Evolutionary conservation across 441 rosid genomes (phyloP).

Genomic region (Daphne laureola): DNA sequence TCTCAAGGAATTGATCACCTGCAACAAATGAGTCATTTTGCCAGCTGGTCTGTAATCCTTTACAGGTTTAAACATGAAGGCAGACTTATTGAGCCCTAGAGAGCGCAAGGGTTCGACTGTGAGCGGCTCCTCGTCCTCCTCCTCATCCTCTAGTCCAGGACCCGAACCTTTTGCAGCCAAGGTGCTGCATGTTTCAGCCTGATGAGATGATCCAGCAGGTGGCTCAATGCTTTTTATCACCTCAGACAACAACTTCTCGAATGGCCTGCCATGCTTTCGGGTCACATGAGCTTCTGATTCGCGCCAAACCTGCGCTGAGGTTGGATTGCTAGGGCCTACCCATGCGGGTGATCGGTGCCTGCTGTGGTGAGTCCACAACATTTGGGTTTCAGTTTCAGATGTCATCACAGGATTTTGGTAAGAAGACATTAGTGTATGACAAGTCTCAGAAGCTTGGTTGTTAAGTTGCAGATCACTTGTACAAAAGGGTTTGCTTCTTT

Average conservation of each 20-base stretch:
- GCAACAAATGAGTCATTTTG: constrained; percentile 73
- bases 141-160: constrained; percentile 28
- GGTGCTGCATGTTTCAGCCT: constrained; percentile 22
- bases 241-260: constrained; percentile 55
- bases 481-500: constrained; percentile 29
- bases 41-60: constrained; percentile 50
- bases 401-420: constrained; percentile 14
- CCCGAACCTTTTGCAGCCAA: constrained; percentile 19
- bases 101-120: constrained; percentile 65
- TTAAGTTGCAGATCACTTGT: constrained; percentile 32
- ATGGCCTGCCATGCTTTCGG: constrained; percentile 30
- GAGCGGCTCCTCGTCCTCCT: constrained; percentile 51
- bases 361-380: constrained; percentile 20
- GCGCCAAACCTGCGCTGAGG: constrained; percentile 10
- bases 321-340: constrained; percentile 18
- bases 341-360: constrained; percentile 17
- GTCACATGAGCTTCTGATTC: constrained; percentile 25
- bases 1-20: constrained; percentile 30
- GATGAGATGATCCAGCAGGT: constrained; percentile 23
- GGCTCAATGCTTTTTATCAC: constrained; percentile 42
- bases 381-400: constrained; percentile 22
- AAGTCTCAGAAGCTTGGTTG: constrained; percentile 19
- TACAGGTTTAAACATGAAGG: constrained; percentile 28
- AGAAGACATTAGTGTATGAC: constrained; percentile 19
- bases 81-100: constrained; percentile 42